These are phyloP conservation scores for Xylaria acuta DNA, from an alignment of 495 filamentous ascomycete species.

Conservation along the genomic window DNA sequence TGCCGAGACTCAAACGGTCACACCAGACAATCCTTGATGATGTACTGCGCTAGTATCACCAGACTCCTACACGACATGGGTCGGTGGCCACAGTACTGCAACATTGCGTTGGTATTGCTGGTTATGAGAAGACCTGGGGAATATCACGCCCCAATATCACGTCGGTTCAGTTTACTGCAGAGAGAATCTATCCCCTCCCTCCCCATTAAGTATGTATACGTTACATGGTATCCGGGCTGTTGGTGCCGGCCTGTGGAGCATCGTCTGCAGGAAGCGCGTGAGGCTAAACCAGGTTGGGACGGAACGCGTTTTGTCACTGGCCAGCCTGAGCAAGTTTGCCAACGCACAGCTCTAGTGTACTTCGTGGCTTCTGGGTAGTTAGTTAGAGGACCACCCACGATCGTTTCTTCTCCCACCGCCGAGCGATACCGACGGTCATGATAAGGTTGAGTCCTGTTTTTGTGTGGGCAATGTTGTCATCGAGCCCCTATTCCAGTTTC, in stretches of 20 bases:
- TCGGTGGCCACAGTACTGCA: background rate
- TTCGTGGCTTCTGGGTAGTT: background rate
- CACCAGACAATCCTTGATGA: constrained; percentile 4
- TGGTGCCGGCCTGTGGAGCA: background rate
- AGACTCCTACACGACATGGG: background rate
- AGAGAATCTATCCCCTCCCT: background rate
- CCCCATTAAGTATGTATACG: background rate
- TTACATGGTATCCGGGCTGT: background rate
- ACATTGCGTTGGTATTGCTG: background rate
- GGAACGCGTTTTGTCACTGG: constrained; percentile 15
- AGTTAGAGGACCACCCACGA: background rate
- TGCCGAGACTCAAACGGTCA: constrained; percentile 2
- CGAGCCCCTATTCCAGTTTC: background rate
- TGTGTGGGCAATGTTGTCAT: constrained; percentile 5
- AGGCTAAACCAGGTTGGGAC: constrained; percentile 18
- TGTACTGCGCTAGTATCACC: background rate
- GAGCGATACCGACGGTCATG: background rate
- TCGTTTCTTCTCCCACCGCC: background rate
- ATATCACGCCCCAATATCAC: background rate
- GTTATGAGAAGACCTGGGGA: background rate
- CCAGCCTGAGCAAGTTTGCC: constrained; percentile 20
- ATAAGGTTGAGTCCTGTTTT: background rate
- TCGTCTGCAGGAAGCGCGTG: background rate
- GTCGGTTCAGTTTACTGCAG: background rate
- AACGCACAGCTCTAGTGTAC: constrained; percentile 27